Conservation (phyloP, 148 eudicot genomes). For the Chenopodium berlandieri region DNA sequence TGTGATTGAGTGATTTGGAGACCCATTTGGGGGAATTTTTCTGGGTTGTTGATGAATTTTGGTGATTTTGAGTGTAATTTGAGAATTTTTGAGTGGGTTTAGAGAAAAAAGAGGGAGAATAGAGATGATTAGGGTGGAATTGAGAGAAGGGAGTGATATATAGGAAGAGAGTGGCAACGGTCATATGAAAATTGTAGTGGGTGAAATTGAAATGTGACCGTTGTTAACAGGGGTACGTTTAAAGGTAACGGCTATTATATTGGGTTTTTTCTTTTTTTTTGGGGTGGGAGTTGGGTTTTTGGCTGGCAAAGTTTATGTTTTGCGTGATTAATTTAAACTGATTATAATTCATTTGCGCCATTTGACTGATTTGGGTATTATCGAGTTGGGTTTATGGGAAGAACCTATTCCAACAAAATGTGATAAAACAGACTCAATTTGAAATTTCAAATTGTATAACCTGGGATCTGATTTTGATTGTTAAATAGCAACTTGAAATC, state of each 20-base stretch:
- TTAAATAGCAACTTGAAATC: too few relatives aligned
- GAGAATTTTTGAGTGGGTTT: background rate
- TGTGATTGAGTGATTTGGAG: slow-evolving; percentile 1
- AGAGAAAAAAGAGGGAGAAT: background rate
- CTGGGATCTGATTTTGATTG: too few relatives aligned
- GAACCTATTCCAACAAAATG: too few relatives aligned
- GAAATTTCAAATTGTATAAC: too few relatives aligned
- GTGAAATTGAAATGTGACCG: slow-evolving; percentile 21
- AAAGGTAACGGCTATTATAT: slow-evolving; percentile 26
- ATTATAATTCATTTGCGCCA: too few relatives aligned
- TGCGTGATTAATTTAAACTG: too few relatives aligned
- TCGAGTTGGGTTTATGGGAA: too few relatives aligned
- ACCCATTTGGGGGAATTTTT: slow-evolving; percentile 19
- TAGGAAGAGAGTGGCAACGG: slow-evolving; percentile 21
- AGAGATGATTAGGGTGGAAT: background rate
- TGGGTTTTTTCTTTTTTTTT: background rate
- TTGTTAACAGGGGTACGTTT: background rate
- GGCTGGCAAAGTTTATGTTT: background rate
- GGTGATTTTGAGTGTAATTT: background rate
- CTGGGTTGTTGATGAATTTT: background rate
- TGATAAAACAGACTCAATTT: too few relatives aligned
- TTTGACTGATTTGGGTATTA: too few relatives aligned
- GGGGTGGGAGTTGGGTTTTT: too few relatives aligned
- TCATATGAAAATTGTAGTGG: background rate
- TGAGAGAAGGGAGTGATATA: background rate